Evolutionary conservation across 2,329 filamentous ascomycete genomes (phyloP).

Genomic region (Penicillium italicum): DNA sequence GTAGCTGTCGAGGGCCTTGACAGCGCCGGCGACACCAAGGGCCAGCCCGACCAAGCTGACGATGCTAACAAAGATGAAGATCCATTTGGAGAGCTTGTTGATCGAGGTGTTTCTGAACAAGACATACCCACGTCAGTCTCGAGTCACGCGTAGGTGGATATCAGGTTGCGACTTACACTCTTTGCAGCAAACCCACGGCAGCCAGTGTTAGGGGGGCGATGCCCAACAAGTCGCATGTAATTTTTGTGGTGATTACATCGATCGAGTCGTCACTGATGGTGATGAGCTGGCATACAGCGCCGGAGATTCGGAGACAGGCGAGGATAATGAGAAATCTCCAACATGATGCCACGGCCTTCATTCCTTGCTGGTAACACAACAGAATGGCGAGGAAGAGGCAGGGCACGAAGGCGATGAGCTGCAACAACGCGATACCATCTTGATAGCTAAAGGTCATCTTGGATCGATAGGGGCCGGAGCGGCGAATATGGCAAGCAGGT

Average conservation of each 20-base stretch:
- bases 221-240: neutral
- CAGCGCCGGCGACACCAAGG: neutral
- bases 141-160: neutral
- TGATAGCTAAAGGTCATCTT: neutral
- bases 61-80: neutral
- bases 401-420: neutral
- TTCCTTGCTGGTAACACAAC: neutral
- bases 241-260: neutral
- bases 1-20: neutral
- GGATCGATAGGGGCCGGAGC: neutral
- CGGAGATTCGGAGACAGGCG: neutral
- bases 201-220: neutral
- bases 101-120: neutral
- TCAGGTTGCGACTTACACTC: neutral
- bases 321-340: neutral
- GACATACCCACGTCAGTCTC: neutral
- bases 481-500: neutral
- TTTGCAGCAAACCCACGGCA: neutral
- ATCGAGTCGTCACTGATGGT: neutral
- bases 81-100: neutral
- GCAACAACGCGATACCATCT: neutral
- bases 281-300: neutral
- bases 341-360: neutral
- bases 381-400: neutral
- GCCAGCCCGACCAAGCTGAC: neutral